Evolutionary conservation across 192 early-diverging fungal genomes (phyloP).

Genomic region (Diversispora eburnea): DNA sequence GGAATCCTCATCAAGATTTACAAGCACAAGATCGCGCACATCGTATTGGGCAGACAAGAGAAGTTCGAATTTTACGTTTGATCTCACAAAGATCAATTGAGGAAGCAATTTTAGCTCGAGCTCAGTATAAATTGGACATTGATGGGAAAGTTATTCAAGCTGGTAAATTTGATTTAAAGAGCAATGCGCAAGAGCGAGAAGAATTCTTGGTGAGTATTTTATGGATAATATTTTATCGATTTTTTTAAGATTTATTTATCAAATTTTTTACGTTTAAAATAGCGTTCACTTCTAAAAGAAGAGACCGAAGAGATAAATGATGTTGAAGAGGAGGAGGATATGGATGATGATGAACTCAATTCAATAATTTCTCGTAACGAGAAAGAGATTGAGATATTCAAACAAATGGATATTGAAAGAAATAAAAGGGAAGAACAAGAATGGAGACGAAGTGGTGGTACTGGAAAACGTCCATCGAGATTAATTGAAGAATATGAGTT

Average conservation of each 20-base stretch:
- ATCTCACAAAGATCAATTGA: slow-evolving; percentile 91
- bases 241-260: not conserved
- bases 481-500: slow-evolving; percentile 83
- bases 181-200: slow-evolving; percentile 89
- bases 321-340: slow-evolving; percentile 63
- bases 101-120: slow-evolving; percentile 87
- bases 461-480: slow-evolving; percentile 64
- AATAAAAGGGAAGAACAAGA: slow-evolving; percentile 40
- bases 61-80: slow-evolving; percentile 91
- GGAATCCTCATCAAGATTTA: slow-evolving; percentile 96
- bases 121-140: slow-evolving; percentile 94
- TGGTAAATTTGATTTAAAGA: slow-evolving; percentile 98
- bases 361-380: slow-evolving; percentile 87
- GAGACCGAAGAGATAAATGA: slow-evolving; percentile 77
- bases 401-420: slow-evolving; percentile 73
- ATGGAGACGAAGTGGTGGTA: slow-evolving; percentile 56
- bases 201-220: slow-evolving; percentile 57
- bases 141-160: slow-evolving; percentile 99
- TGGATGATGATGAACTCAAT: slow-evolving; percentile 89
- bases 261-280: slow-evolving; percentile 11
- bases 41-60: slow-evolving; percentile 98
- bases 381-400: slow-evolving; percentile 72
- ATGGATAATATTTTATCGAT: too few relatives aligned
- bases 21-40: slow-evolving; percentile 99
- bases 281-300: slow-evolving; percentile 72